A percentile compares a stretch with the other conserved stretches of the same genome.
phyloP scores from a whole-genome alignment of 371 early-diverging fungal genomes.

The Rhizopus sp. region DNA sequence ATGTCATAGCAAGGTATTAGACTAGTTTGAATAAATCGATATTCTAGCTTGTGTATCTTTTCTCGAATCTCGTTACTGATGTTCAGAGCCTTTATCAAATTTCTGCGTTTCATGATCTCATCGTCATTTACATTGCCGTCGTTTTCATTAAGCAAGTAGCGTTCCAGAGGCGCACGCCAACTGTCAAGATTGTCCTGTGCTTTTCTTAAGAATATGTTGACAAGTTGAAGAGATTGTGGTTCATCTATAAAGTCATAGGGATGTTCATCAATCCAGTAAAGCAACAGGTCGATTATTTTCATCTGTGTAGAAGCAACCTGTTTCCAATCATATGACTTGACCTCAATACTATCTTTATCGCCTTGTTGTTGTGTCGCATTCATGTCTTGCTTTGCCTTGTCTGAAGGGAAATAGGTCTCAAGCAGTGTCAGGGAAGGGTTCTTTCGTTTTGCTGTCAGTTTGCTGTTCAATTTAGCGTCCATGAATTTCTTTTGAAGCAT shows the following conservation, averaged over 20 bases:
- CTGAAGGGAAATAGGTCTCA: conserved; percentile 14
- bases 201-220: conserved; percentile 25
- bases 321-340: conserved; percentile 35
- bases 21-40: conserved; percentile 26
- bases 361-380: background rate
- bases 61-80: conserved; percentile 15
- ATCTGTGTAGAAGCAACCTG: conserved; percentile 41
- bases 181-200: conserved; percentile 27
- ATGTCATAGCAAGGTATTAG: conserved; percentile 44
- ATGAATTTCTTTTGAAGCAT: conserved; percentile 49
- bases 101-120: background rate
- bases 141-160: background rate
- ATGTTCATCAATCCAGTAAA: conserved; percentile 67
- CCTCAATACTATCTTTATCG: conserved; percentile 13
- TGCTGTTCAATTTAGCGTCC: conserved; percentile 26
- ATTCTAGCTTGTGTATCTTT: conserved; percentile 23
- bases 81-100: background rate
- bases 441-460: conserved; percentile 1
- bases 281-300: conserved; percentile 56
- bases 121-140: background rate
- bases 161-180: conserved; percentile 29
- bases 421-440: conserved; percentile 8
- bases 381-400: background rate
- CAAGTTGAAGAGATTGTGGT: conserved; percentile 37
- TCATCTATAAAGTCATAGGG: conserved; percentile 73